These are phyloP conservation scores for Chloranthus sessilifolius DNA, from an alignment of 164 flowering plant species.

Conservation along the genomic window DNA sequence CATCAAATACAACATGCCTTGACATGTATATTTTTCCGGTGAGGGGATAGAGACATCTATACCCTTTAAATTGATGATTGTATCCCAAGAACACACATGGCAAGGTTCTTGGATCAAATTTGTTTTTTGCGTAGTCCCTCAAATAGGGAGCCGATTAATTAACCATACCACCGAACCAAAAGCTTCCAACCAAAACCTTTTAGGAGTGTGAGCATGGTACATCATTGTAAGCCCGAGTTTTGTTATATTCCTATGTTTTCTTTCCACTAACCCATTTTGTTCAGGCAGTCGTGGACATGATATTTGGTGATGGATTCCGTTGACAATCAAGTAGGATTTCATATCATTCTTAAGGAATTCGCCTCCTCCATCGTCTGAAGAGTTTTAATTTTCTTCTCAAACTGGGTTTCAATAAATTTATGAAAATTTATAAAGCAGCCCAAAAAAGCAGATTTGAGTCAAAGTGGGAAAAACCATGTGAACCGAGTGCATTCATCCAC, in stretches of 20 bases:
- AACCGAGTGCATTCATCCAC: no score
- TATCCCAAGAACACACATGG: no score
- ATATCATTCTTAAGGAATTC: not conserved
- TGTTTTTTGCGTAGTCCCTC: no score
- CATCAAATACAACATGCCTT: no score
- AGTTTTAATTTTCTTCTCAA: not conserved
- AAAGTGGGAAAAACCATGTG: no score
- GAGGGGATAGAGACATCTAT: no score
- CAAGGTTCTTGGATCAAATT: no score
- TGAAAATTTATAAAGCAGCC: not conserved
- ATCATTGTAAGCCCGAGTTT: constrained; percentile 2
- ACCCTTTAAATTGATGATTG: no score
- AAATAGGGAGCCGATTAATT: no score
- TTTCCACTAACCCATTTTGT: constrained; percentile 4
- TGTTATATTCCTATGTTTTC: constrained; percentile 1
- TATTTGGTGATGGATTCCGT: not conserved
- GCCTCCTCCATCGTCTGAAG: not conserved
- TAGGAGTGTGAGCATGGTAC: not conserved
- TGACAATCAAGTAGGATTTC: not conserved
- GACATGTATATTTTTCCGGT: no score
- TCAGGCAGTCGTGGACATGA: not conserved
- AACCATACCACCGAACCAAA: no score
- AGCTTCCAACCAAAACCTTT: constrained; percentile 1
- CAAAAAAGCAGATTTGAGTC: no score
- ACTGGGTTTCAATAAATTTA: not conserved